Base-by-base conservation (phyloP, 257 asterid species). In the Solanum rostratum region DNA sequence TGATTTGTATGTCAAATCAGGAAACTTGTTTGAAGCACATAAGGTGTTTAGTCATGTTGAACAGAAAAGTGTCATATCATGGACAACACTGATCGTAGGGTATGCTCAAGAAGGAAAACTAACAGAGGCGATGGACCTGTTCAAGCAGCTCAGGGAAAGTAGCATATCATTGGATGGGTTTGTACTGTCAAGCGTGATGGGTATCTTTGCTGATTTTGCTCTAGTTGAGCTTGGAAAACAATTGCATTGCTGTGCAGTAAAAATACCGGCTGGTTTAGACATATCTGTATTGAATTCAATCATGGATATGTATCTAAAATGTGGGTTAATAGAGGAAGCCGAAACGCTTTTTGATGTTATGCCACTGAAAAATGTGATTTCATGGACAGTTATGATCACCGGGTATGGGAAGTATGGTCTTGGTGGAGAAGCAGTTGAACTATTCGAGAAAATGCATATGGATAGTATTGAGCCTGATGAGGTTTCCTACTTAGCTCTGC, bases 301-400 rank as follows among this genome's bases (percentile, higher is more conserved):
- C 80, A 55, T 90, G 16, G 94, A 93, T 87, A 90, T 93, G 97
- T 92, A 93, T 88, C 87, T 90, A n/a, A 93, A 93, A 87, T 93
- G 94, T 68, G 92, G 93, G 43, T 88, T 90, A 45, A 87, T 80
- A 62, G 89, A 90, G 33, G 97, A 91, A 43, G 97, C 95, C 1
- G 83, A 88, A 68, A 85, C 76, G 84, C 80, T 80, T 54, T 93
- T 93, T 68, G 24, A 45, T n/a, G 84, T 87, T 41, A 88, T 88
- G 92, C 85, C 24, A 4, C 82, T 29, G 59, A 92, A 88, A 85
- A 89, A 90, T 86, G 90, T 88, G 39, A 85, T 92, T 55, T 90
- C 94, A 0, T 93, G 92, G 90, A 92, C 94, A 7, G 89, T 87
- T 30, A 89, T 93, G 94, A 92, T 93, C 69, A 90, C 91, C 1